Conservation (phyloP, 257 asterid genomes). For the Solanum microdontum region DNA sequence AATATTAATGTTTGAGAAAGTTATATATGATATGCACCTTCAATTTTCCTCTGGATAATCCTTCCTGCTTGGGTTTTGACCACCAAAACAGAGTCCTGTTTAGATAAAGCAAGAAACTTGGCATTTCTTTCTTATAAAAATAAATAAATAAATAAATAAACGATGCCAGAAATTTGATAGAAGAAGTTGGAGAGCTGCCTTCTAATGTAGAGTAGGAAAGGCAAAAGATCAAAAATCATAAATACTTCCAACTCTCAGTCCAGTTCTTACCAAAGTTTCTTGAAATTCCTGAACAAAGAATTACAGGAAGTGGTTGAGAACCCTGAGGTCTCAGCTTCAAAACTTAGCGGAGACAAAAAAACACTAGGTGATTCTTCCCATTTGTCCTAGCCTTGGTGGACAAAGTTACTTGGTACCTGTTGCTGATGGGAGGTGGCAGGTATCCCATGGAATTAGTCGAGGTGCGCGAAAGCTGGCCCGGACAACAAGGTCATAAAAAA, state of each 20-base stretch:
- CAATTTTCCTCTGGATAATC: neutral
- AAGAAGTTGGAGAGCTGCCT: neutral
- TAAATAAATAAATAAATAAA: neutral
- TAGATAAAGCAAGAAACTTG: neutral
- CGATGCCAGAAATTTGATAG: neutral
- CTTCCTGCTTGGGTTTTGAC: neutral
- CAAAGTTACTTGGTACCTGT: neutral
- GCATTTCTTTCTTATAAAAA: neutral
- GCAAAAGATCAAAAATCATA: neutral
- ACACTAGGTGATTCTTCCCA: neutral
- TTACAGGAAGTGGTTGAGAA: neutral
- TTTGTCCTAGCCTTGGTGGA: neutral
- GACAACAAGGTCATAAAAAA: neutral
- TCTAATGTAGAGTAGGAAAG: neutral
- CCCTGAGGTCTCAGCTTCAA: neutral
- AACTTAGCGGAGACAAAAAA: neutral
- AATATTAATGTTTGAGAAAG: neutral
- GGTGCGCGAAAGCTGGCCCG: neutral
- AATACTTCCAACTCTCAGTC: neutral
- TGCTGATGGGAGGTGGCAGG: neutral
- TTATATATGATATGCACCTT: neutral
- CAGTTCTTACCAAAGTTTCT: neutral
- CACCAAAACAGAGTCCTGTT: neutral
- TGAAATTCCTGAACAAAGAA: neutral
- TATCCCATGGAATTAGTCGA: neutral